These are phyloP conservation scores for Candida taoyuanica DNA, from an alignment of 805 yeast species.

Conservation along the genomic window DNA sequence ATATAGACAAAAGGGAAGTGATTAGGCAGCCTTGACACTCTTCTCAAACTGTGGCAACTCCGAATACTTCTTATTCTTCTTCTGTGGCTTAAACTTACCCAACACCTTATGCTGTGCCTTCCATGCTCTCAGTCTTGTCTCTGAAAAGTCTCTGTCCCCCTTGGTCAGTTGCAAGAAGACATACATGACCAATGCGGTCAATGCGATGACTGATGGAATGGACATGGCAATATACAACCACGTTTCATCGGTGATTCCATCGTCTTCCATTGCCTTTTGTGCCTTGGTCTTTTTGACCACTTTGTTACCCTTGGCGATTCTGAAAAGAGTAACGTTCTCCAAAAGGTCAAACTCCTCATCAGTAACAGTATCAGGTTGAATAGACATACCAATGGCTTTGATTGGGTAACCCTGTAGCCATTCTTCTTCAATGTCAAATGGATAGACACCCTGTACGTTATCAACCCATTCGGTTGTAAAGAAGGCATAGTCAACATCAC, in stretches of 20 bases:
- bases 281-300: conserved; percentile 41
- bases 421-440: conserved; percentile 54
- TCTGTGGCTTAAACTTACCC: conserved; percentile 35
- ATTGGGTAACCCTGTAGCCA: conserved; percentile 44
- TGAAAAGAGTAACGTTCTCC: conserved; percentile 48
- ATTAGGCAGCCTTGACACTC: conserved; percentile 3
- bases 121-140: conserved; percentile 33
- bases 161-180: conserved; percentile 54
- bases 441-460: conserved; percentile 55
- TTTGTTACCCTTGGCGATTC: conserved; percentile 35
- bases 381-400: conserved; percentile 44
- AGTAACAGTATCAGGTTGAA: conserved; percentile 64
- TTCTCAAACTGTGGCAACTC: conserved; percentile 37
- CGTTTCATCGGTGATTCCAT: conserved; percentile 41
- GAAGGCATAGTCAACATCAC: conserved; percentile 44
- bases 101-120: conserved; percentile 35
- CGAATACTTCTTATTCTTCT: conserved; percentile 35
- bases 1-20: no score
- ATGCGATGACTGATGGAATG: conserved; percentile 60
- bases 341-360: conserved; percentile 64
- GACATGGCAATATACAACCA: conserved; percentile 61
- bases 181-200: conserved; percentile 61
- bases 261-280: conserved; percentile 38
- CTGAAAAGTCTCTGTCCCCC: conserved; percentile 49
- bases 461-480: conserved; percentile 70